Evolutionary conservation across 345 rosid genomes (phyloP).

Genomic region (Eucalyptus albens): DNA sequence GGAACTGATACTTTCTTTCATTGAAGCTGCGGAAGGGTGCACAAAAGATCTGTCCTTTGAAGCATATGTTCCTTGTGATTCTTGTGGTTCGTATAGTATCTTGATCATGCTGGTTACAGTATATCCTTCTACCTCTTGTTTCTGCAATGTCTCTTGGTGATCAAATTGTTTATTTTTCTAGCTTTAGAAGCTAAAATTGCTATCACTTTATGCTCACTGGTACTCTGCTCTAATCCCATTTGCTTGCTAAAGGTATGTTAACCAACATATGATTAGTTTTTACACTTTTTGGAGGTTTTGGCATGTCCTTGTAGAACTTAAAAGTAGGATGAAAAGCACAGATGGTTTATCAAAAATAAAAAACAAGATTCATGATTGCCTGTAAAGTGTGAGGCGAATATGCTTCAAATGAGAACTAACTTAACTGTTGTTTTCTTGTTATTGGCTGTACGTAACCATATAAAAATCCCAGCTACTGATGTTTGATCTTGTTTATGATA

Average conservation of each 20-base stretch:
- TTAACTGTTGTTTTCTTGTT: not conserved
- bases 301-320: not conserved
- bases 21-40: conserved; percentile 86
- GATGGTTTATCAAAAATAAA: not conserved
- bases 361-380: not conserved
- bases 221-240: not conserved
- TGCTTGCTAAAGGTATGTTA: not conserved
- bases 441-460: not conserved
- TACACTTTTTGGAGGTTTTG: not conserved
- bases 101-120: not conserved
- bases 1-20: conserved; percentile 62
- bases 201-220: not conserved
- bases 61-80: conserved; percentile 72
- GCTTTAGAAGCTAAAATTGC: not conserved
- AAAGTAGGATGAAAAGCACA: not conserved
- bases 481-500: not conserved
- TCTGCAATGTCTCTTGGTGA: not conserved
- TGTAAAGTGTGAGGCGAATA: not conserved
- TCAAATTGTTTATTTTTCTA: not conserved
- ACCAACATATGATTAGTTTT: not conserved
- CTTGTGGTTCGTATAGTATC: conserved; percentile 44
- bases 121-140: not conserved
- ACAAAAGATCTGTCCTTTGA: conserved; percentile 62
- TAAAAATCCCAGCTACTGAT: not conserved
- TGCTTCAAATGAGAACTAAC: not conserved